Percentiles rank a stretch among this genome's conserved stretches.
These are phyloP conservation scores for Paramecium caudatum DNA, from an alignment of 73 alveolate species.

Conservation along the genomic window DNA sequence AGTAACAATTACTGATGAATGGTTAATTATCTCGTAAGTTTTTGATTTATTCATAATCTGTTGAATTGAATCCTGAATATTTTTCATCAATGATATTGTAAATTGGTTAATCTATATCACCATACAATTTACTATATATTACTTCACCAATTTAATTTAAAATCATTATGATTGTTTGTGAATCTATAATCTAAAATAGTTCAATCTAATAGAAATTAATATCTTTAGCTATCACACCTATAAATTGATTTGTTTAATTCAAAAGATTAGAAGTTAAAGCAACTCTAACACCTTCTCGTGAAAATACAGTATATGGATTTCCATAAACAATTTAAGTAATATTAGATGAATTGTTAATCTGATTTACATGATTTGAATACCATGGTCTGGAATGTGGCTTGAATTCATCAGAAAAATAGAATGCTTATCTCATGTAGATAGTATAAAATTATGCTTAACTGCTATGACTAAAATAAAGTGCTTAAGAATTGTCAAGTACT, in stretches of 20 bases:
- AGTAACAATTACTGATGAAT: not conserved
- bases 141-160: not conserved
- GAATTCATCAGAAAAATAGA: not conserved
- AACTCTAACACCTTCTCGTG: not conserved
- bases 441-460: conserved; percentile 17
- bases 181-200: not conserved
- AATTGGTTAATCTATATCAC: not conserved
- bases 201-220: not conserved
- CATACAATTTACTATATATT: not conserved
- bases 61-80: not conserved
- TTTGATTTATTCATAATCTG: not conserved
- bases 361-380: conserved; percentile 6
- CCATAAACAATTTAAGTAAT: not conserved
- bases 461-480: conserved; percentile 22
- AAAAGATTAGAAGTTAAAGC: not conserved
- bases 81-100: not conserved
- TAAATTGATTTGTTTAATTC: not conserved
- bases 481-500: not conserved
- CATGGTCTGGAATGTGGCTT: conserved; percentile 47
- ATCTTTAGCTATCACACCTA: conserved; percentile 35
- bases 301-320: not conserved
- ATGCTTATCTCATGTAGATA: not conserved
- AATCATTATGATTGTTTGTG: not conserved
- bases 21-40: not conserved
- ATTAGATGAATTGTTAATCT: not conserved